Evolutionary conservation across 2,329 filamentous ascomycete genomes (phyloP).

Genomic region (Grosmannia penicillata): DNA sequence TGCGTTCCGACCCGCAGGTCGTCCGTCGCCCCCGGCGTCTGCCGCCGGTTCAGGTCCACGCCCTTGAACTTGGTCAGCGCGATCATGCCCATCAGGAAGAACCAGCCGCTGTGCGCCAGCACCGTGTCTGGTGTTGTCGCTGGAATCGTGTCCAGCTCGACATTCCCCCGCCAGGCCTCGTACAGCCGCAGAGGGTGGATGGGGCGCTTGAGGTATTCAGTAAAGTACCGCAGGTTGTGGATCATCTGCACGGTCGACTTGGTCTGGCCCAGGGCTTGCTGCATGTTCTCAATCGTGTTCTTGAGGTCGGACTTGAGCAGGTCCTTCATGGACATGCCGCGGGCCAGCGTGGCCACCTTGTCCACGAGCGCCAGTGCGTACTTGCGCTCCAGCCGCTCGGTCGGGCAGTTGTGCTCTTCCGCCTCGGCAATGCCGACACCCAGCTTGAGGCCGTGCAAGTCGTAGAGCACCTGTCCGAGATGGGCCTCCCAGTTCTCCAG

Average conservation of each 20-base stretch:
- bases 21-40: slow-evolving; percentile 65
- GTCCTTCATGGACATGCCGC: slow-evolving; percentile 78
- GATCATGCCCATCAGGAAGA: slow-evolving; percentile 79
- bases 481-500: slow-evolving; percentile 77
- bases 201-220: slow-evolving; percentile 65
- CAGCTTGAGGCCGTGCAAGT: slow-evolving; percentile 69
- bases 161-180: slow-evolving; percentile 63
- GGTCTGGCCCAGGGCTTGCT: slow-evolving; percentile 66
- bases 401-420: slow-evolving; percentile 64
- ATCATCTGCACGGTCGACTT: slow-evolving; percentile 68
- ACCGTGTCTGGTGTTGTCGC: slow-evolving; percentile 55
- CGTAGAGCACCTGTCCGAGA: slow-evolving; percentile 70
- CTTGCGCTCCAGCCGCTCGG: slow-evolving; percentile 63
- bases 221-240: slow-evolving; percentile 77
- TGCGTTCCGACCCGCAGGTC: slow-evolving; percentile 70
- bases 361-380: slow-evolving; percentile 73
- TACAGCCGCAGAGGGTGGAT: slow-evolving; percentile 72
- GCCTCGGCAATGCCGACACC: slow-evolving; percentile 51
- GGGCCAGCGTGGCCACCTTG: slow-evolving; percentile 67
- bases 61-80: slow-evolving; percentile 70
- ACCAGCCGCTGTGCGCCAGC: slow-evolving; percentile 76
- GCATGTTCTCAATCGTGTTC: slow-evolving; percentile 81
- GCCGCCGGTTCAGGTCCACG: slow-evolving; percentile 55
- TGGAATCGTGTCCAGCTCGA: slow-evolving; percentile 56
- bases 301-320: slow-evolving; percentile 84